Evolutionary conservation across 192 early-diverging fungal genomes (phyloP).

Genomic region (Allomyces arbusculus): DNA sequence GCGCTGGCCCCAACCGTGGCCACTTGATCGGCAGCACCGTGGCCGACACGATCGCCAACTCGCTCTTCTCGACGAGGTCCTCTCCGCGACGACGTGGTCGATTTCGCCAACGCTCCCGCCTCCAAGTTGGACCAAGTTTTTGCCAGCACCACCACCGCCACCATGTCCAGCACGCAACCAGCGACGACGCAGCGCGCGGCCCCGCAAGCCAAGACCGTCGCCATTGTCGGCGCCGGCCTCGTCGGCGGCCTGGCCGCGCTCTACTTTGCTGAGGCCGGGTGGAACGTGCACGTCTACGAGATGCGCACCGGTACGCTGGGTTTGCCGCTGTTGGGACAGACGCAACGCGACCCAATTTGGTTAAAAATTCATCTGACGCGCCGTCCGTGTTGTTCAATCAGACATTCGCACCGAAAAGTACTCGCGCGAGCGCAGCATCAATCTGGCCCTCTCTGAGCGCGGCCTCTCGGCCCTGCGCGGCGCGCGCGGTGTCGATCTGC

Average conservation of each 20-base stretch:
- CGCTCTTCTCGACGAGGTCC: too few relatives aligned
- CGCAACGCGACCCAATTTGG: not conserved
- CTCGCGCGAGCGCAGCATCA: conserved; percentile 56
- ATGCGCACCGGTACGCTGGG: conserved; percentile 39
- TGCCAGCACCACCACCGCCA: too few relatives aligned
- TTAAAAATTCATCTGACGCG: not conserved
- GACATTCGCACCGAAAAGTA: conserved; percentile 15
- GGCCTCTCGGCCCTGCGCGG: conserved; percentile 61
- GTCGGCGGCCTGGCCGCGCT: conserved; percentile 74
- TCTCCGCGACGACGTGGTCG: too few relatives aligned
- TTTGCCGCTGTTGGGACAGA: not conserved
- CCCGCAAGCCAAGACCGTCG: conserved; percentile 18
- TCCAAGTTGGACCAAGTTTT: too few relatives aligned
- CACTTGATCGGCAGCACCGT: too few relatives aligned
- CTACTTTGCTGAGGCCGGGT: conserved; percentile 79
- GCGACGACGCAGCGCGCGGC: too few relatives aligned
- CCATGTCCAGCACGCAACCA: too few relatives aligned
- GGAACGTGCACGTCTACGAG: conserved; percentile 74
- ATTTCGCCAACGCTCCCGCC: too few relatives aligned
- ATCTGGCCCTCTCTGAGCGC: conserved; percentile 73
- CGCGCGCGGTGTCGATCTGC: conserved; percentile 43
- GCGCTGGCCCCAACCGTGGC: too few relatives aligned
- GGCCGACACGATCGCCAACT: too few relatives aligned
- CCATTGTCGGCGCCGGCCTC: conserved; percentile 79
- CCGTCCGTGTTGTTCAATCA: not conserved